Evolutionary conservation across 768 basidiomycete genomes (phyloP), one percentile per base, ranked within the genome.

Genomic region (Hygrocybe punicea): DNA sequence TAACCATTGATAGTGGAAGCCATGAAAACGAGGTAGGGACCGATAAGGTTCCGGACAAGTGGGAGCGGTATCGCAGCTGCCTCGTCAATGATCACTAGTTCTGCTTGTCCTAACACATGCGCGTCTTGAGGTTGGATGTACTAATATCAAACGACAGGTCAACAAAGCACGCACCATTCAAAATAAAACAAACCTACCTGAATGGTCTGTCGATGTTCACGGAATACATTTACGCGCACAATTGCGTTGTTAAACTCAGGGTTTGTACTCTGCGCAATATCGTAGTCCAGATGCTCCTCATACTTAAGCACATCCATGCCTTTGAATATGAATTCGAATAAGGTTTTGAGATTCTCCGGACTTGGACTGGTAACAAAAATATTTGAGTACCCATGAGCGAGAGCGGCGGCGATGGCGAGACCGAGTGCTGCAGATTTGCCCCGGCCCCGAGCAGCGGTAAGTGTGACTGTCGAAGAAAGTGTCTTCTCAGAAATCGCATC

Each of bases 1-100:
- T 99, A 99, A 39, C 97, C 97, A 69, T 98, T 98, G 75, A 99
- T 94, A 1, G 97, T 99, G n/a, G 94, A 97, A 1, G 97, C 92
- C 80, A 98, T 87, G 79, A 98, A 98, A 51, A 98, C 94, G 35
- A 98, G 89, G 73, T 98, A 98, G 1, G 88, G 89, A 0, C 97
- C 97, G 54, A 99, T 85, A 60, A 99, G 89, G 64, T 93, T 92
- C 55, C 90, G 86, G 16, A 99, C 96, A 35, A 99, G 86, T 2
- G 96, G 94, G 16, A 98, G 83, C 1, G 97, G 97, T 53, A 98
- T 98, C 17, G 97, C 97, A 8, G 97, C 97, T 6, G 96, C 96
- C 73, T 99, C 97, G 65, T 99, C 97, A 61, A 99, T 96, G 64
- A 99, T 89, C 61, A 99, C 87, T 6, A 99, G 82, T 65, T 99